Conservation (phyloP, 139 green algal species). For the Zygnema cylindricum region DNA sequence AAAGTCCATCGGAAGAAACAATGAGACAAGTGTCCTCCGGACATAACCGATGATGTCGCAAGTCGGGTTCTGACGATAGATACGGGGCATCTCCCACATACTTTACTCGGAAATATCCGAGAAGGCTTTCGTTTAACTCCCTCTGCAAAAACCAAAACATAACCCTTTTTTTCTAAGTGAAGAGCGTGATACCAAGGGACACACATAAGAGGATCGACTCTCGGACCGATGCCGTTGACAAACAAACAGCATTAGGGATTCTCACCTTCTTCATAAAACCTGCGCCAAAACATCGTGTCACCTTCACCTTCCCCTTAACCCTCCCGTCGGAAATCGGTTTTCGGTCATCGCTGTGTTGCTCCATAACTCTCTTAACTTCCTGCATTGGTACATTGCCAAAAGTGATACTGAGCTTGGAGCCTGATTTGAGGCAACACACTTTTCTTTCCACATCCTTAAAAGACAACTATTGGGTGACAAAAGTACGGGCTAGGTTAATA, state of each 20-base stretch:
- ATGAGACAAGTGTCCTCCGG: background rate
- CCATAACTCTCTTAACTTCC: conserved; percentile 17
- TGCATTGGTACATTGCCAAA: too few species aligned
- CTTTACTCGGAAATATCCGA: conserved; percentile 24
- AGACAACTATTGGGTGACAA: too few species aligned
- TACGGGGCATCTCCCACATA: conserved; percentile 25
- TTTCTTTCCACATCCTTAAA: too few species aligned
- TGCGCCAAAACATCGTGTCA: conserved; percentile 8
- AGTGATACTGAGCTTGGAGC: too few species aligned
- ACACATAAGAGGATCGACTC: too few species aligned
- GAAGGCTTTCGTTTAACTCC: background rate
- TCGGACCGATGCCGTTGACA: too few species aligned
- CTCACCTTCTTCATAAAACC: conserved; percentile 20
- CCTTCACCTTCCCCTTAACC: conserved; percentile 30
- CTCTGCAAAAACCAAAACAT: too few species aligned
- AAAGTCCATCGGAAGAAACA: conserved; percentile 20
- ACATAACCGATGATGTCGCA: conserved; percentile 7
- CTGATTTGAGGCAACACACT: too few species aligned
- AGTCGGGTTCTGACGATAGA: conserved; percentile 7
- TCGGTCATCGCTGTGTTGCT: background rate
- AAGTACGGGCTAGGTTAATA: too few species aligned
- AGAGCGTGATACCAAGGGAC: too few species aligned
- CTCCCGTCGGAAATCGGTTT: background rate
- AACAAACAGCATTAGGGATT: too few species aligned
- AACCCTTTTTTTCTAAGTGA: too few species aligned